These are phyloP conservation scores for Ormosia semicastrata DNA, from an alignment of 306 rosid genomes.

Conservation along the genomic window DNA sequence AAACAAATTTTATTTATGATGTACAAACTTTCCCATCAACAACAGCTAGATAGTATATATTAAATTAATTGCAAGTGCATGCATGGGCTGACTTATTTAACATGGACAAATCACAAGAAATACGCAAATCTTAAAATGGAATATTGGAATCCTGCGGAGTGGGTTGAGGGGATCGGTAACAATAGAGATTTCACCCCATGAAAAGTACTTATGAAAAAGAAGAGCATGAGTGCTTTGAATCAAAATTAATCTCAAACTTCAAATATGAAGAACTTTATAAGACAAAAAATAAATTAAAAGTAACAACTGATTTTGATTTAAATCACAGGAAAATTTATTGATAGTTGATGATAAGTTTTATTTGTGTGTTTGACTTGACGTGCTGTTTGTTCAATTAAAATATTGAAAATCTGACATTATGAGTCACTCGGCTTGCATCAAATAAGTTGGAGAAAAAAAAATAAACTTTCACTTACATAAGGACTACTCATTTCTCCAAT, in stretches of 20 bases:
- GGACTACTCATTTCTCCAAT: not conserved
- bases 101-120: constrained; percentile 24
- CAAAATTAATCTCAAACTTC: too few species aligned
- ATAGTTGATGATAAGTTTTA: too few species aligned
- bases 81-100: constrained; percentile 14
- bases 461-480: not conserved
- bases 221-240: too few species aligned
- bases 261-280: too few species aligned
- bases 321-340: too few species aligned
- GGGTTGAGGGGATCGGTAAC: too few species aligned
- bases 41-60: too few species aligned
- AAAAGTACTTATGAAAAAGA: not conserved
- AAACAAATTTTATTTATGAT: too few species aligned
- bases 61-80: constrained; percentile 5
- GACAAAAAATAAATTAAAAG: too few species aligned
- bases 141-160: constrained; percentile 28
- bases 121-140: constrained; percentile 29
- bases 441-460: too few species aligned
- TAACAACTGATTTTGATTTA: too few species aligned
- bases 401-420: not conserved
- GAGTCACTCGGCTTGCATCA: not conserved
- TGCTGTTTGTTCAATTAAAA: not conserved
- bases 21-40: not conserved
- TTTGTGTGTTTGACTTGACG: not conserved
- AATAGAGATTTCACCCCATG: too few species aligned